Evolutionary conservation across 768 basidiomycete genomes (phyloP), one percentile per base, ranked within the genome.

Genomic region (Mycena amicta): DNA sequence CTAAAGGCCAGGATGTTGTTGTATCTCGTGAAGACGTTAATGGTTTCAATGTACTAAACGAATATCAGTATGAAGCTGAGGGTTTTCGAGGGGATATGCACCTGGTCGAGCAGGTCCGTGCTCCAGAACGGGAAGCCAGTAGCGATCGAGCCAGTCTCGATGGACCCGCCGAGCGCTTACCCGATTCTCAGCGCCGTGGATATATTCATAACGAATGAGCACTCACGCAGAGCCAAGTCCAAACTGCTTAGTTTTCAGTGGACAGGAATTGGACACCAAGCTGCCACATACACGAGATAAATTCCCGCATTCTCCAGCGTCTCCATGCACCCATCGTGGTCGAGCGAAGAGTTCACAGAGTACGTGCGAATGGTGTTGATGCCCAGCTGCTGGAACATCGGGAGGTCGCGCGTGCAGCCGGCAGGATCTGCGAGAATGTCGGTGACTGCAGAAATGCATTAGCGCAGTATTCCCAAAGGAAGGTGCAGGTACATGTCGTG

Each of bases 1-100:
- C 95, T 96, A 75, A 81, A 95, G 12, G 87, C 94, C 55, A 96
- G 76, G 16, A 97, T 83, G 64, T 97, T 97, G 78, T 92, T 85
- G 66, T 96, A 97, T 70, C 90, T 85, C 68, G 79, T 80, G 78
- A 95, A 95, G 0, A 76, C 78, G 61, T 92, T 80, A 64, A 96
- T 90, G 26, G 93, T 96, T 25, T 70, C 69, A 58, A 89, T 80
- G 72, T 95, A 97, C n/a, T n/a, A n/a, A n/a, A n/a, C n/a, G n/a
- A n/a, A n/a, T n/a, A n/a, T n/a, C n/a, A n/a, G n/a, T n/a, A n/a
- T n/a, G n/a, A n/a, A n/a, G n/a, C n/a, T n/a, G n/a, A n/a, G n/a
- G n/a, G n/a, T n/a, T n/a, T n/a, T n/a, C n/a, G n/a, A n/a, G n/a
- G n/a, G n/a, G n/a, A n/a, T n/a, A n/a, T n/a, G 29, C 16, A 30